Percentiles rank a stretch among this genome's conserved stretches.
Conservation (phyloP, 441 rosid genomes). For the Erysimum pusillum region DNA sequence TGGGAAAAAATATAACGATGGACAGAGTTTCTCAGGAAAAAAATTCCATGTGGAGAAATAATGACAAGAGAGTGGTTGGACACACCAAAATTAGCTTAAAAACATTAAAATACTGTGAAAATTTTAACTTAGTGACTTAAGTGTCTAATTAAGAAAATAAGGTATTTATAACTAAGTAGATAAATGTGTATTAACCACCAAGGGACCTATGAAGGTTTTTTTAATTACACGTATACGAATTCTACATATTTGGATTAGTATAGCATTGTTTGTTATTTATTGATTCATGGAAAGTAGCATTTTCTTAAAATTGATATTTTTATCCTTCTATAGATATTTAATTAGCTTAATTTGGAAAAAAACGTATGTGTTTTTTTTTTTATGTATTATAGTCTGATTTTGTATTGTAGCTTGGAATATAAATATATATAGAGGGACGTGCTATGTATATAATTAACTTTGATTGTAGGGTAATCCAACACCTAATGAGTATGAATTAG, state of each 20-base stretch:
- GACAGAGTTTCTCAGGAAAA: background rate
- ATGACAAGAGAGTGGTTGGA: constrained; percentile 31
- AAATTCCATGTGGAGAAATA: constrained; percentile 5
- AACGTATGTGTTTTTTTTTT: background rate
- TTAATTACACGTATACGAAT: background rate
- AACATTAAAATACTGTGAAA: constrained; percentile 1
- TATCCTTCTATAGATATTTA: constrained; percentile 1
- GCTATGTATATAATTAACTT: constrained; percentile 41
- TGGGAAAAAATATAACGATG: constrained; percentile 1
- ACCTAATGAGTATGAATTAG: constrained; percentile 48
- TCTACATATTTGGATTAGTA: background rate
- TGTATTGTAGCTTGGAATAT: background rate
- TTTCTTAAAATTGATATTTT: constrained; percentile 6
- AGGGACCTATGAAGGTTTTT: constrained; percentile 6
- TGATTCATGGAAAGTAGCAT: background rate
- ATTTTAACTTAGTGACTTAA: background rate
- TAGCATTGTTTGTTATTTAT: background rate
- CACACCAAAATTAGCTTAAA: constrained; percentile 18
- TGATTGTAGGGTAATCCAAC: constrained; percentile 49
- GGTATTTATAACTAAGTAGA: background rate
- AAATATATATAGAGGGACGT: constrained; percentile 4
- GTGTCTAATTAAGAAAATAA: constrained; percentile 17
- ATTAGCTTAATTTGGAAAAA: constrained; percentile 3
- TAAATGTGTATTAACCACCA: constrained; percentile 19
- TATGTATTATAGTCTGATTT: background rate